phyloP scores from a whole-genome alignment of 176 grass and related monocot species.

The Lolium perenne region DNA sequence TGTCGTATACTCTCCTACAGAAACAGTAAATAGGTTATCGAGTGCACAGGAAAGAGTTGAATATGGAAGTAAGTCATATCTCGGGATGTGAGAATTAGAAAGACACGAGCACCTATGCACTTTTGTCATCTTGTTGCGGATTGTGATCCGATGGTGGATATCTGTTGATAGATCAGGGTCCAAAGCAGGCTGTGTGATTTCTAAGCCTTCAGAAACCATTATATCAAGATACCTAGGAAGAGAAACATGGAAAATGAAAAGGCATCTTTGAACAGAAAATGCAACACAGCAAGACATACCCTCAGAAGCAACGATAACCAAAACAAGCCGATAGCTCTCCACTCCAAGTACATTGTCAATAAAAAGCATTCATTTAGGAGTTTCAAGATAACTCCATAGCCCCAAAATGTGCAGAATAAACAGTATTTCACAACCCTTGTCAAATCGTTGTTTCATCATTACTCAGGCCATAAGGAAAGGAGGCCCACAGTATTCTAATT shows the following conservation, averaged over 20 bases:
- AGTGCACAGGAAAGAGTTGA: neutral
- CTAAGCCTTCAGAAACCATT: slow-evolving; percentile 95
- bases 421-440: neutral
- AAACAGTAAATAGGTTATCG: slow-evolving; percentile 29
- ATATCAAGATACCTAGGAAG: slow-evolving; percentile 79
- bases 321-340: slow-evolving; percentile 1
- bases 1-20: slow-evolving; percentile 81
- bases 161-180: slow-evolving; percentile 90
- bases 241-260: slow-evolving; percentile 16
- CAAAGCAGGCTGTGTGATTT: slow-evolving; percentile 96
- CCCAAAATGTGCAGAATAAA: neutral
- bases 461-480: neutral
- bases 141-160: slow-evolving; percentile 95
- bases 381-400: neutral
- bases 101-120: slow-evolving; percentile 72
- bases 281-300: neutral
- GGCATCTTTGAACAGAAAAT: slow-evolving; percentile 12
- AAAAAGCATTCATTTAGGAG: neutral
- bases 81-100: slow-evolving; percentile 4
- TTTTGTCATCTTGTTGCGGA: slow-evolving; percentile 85
- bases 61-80: neutral
- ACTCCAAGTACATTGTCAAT: neutral
- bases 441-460: neutral
- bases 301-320: neutral
- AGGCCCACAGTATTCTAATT: too few relatives aligned